Percentiles rank a stretch among this genome's conserved stretches.
Conservation (phyloP, 176 grass and related monocot genomes). For the Carex cristatella region DNA sequence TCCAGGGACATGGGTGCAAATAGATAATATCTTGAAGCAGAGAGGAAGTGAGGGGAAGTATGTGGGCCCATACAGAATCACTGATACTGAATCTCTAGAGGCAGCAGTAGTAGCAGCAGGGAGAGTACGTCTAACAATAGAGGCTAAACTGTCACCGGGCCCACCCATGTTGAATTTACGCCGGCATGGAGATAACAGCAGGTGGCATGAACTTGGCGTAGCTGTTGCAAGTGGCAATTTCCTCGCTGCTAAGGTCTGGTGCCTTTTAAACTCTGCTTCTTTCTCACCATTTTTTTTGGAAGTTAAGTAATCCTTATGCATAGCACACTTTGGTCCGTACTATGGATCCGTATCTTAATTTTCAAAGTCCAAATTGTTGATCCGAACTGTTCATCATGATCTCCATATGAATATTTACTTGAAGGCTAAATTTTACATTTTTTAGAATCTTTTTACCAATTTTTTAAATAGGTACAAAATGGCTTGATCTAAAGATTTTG, state of each 20-base stretch:
- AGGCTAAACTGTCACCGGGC: constrained; percentile 90
- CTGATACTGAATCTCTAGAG: constrained; percentile 79
- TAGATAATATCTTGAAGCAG: constrained; percentile 81
- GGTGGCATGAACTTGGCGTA: constrained; percentile 80
- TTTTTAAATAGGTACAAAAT: too few species aligned
- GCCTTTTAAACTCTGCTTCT: neutral
- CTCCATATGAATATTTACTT: too few species aligned
- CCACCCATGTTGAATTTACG: constrained; percentile 95
- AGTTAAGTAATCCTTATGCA: neutral
- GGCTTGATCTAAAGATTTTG: too few species aligned
- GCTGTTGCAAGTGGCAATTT: constrained; percentile 91
- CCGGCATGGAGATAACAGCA: constrained; percentile 79
- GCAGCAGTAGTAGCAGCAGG: constrained; percentile 88
- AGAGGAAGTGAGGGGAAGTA: constrained; percentile 82
- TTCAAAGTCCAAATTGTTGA: too few species aligned
- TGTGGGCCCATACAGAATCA: constrained; percentile 78
- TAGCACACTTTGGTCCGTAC: too few species aligned
- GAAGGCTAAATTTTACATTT: too few species aligned
- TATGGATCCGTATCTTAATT: too few species aligned
- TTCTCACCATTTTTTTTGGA: neutral
- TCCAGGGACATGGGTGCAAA: constrained; percentile 89
- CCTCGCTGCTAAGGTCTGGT: constrained; percentile 81
- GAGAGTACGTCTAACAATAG: constrained; percentile 69
- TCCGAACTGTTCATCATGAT: too few species aligned
- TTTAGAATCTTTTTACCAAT: too few species aligned